These are phyloP conservation scores for Pseudogymnoascus sp. DNA, from an alignment of 2,329 filamentous ascomycete species.

Conservation along the genomic window DNA sequence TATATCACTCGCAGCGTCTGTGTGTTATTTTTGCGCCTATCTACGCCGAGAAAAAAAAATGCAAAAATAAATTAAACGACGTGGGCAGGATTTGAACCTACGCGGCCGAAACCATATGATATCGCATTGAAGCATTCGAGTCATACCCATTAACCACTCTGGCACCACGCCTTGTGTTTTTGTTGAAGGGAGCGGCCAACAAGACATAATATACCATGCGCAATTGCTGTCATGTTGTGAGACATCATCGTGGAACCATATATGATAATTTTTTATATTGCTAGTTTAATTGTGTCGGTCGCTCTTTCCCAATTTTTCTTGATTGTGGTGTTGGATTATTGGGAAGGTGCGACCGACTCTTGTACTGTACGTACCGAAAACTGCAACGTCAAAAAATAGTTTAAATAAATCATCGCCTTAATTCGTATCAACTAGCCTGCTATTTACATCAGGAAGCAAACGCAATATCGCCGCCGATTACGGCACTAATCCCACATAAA, in stretches of 20 bases:
- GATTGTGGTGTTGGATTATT: background rate
- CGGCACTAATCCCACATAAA: background rate
- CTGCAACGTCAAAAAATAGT: background rate
- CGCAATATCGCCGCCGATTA: background rate
- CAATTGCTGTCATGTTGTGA: background rate
- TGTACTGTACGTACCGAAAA: background rate
- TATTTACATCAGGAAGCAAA: background rate
- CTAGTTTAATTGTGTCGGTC: background rate
- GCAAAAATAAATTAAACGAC: conserved; percentile 3
- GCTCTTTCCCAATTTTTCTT: background rate
- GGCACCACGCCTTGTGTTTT: conserved; percentile 20
- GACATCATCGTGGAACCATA: background rate
- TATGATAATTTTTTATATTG: background rate
- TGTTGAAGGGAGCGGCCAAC: background rate
- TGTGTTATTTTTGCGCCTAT: background rate
- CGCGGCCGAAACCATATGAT: conserved; percentile 8
- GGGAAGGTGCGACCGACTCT: background rate
- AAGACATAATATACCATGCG: background rate
- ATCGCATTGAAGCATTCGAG: conserved; percentile 20
- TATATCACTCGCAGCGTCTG: background rate
- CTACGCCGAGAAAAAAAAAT: background rate
- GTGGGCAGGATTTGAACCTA: conserved; percentile 8
- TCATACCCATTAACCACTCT: conserved; percentile 31
- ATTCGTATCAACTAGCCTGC: background rate
- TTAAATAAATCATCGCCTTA: background rate